A percentile compares a stretch with the other conserved stretches of the same genome.
phyloP scores from a whole-genome alignment of 2,329 filamentous ascomycete species.

The Ascochyta lentis region DNA sequence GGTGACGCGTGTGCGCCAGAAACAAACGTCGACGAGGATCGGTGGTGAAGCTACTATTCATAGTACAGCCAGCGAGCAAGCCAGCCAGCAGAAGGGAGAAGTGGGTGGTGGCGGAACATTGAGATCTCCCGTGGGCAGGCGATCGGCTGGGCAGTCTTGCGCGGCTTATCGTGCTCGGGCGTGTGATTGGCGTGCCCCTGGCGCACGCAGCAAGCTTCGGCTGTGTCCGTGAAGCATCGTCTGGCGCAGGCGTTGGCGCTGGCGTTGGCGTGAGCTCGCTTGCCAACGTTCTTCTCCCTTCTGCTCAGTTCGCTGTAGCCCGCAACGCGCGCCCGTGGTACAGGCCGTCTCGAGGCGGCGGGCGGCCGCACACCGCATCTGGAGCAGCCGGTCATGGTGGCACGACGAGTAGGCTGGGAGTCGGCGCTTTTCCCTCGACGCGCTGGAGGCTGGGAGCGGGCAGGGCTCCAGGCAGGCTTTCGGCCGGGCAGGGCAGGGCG shows the following conservation, averaged over 20 bases:
- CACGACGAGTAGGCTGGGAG: not conserved
- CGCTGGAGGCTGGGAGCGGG: constrained; percentile 3
- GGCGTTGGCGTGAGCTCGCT: not conserved
- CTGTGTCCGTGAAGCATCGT: not conserved
- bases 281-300: not conserved
- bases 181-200: constrained; percentile 10
- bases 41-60: constrained; percentile 8
- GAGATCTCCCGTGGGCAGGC: not conserved
- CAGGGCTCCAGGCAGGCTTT: constrained; percentile 8
- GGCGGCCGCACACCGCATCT: not conserved
- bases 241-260: not conserved
- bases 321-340: not conserved
- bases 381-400: constrained; percentile 9
- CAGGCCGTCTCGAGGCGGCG: not conserved
- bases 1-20: constrained; percentile 9
- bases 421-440: not conserved
- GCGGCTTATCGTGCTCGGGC: constrained; percentile 4
- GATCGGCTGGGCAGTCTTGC: constrained; percentile 5
- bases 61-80: not conserved
- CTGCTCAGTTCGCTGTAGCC: not conserved
- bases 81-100: too few relatives aligned
- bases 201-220: not conserved
- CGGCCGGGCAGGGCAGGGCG: too few relatives aligned
- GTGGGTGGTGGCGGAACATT: not conserved
- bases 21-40: not conserved